Evolutionary conservation across 2,329 filamentous ascomycete species (phyloP), one percentile per base, ranked within the genome.

Genomic region (Nigrospora sphaerica): DNA sequence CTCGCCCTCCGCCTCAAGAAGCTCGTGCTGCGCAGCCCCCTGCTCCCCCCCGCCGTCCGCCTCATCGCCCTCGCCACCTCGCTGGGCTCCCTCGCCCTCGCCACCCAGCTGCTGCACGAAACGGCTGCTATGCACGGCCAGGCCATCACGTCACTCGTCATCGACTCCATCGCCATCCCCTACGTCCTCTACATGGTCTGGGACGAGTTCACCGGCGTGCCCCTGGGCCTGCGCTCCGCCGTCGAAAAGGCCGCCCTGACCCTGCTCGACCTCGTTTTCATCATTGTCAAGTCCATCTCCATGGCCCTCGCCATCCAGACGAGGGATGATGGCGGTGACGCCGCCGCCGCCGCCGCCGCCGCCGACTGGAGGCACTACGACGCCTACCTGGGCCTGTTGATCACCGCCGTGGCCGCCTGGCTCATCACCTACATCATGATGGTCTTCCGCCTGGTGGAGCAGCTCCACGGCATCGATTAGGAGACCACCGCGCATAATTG

Each of bases 241-340:
- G 83, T 83, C 47, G 85, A 88, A 42, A 98, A 98, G 64, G 86
- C 95, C 53, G 82, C 87, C 13, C 80, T 98, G 42, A 87, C 97
- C 49, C 80, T 98, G 46, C 78, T 95, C 47, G 93, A 98, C 66
- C 75, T 98, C 4, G 84, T 96, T 59, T 98, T 98, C 63, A 95
- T 98, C 59, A 91, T 97, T 37, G 95, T 98, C 70, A 92, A 95
- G 65, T 90, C 91, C 4, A 90, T 91, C 44, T 97, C 95, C 67
- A 78, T 95, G 23, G 87, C 88, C 36, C 72, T 98, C 52, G 91
- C 92, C 2, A 95, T 96, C 62, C 86, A 88, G 61, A 86, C 88
- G 14, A 32, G 18, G 19, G 17, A 39, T 11, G 6, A 42, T 11
- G 12, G 36, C 10, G 31, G 13, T 6, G 31, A 3, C 32, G 33